Evolutionary conservation across 2,329 filamentous ascomycete genomes (phyloP), one percentile per base, ranked within the genome.

Genomic region (Talaromyces sp.): DNA sequence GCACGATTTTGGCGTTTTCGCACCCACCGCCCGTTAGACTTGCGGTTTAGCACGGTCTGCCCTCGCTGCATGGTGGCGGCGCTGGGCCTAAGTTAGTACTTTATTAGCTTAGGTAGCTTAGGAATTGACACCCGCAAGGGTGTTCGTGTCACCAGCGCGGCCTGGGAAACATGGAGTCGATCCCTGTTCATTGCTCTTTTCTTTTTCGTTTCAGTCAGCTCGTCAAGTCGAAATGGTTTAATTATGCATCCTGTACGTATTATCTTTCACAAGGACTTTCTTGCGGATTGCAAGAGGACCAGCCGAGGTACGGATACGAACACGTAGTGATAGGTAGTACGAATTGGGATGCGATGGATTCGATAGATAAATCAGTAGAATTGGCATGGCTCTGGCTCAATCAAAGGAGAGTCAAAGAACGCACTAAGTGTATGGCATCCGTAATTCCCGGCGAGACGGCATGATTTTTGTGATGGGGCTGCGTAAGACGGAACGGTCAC

Each of bases 381-480:
- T 12, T 21, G 40, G 40, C n/a, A 44, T 21, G n/a, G 9, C 40
- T 44, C 40, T 21, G 40, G 40, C 40, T 44, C 40, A 44, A 44
- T 21, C 8, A 21, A 21, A 21, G 40, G 40, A 55, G 54, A 42
- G 23, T 52, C 46, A 52, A 31, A 54, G 14, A 28, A 14, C 46
- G 46, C 35, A 44, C 58, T 61, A 61, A 37, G 35, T 23, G 9
- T 12, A 21, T 37, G 39, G 21, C 5, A 39, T 55, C 59, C 59
- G 59, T 55, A 31, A 23, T 55, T 48, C 50, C 59, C 59, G 59
- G 48, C 48, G 58, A 61, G 23, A 28, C 58, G 58, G 59, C 59
- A 54, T 44, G 59, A 35, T 33, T 54, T 60, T 35, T 54, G 48
- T 48, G 57, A 59, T 28, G 57, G 57, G 39, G 28, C 57, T 39